These are phyloP conservation scores for Candida nemodendra DNA, from an alignment of 805 yeast genomes.

Conservation along the genomic window DNA sequence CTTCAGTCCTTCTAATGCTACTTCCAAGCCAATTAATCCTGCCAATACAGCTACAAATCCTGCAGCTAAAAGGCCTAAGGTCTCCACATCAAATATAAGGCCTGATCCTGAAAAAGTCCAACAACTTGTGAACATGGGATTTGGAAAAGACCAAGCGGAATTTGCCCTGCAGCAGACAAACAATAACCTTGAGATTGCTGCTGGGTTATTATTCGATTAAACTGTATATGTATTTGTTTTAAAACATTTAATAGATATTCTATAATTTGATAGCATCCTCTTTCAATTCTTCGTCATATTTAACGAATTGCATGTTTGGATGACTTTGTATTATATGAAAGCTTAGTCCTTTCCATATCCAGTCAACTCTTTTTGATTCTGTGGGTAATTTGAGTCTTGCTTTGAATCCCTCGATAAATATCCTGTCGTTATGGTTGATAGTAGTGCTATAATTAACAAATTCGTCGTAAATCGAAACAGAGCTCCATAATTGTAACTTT, in stretches of 20 bases:
- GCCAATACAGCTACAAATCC: conserved; percentile 17
- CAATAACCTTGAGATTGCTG: conserved; percentile 86
- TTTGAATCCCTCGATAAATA: conserved; percentile 76
- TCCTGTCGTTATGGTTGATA: conserved; percentile 78
- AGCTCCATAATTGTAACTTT: conserved; percentile 82
- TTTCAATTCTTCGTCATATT: conserved; percentile 18
- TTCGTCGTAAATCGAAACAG: conserved; percentile 83
- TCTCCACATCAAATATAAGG: conserved; percentile 21
- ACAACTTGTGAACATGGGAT: conserved; percentile 67
- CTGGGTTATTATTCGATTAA: conserved; percentile 60
- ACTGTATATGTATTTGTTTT: conserved; percentile 15
- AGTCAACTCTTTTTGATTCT: conserved; percentile 43
- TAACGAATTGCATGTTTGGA: conserved; percentile 42
- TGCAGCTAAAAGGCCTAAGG: conserved; percentile 22
- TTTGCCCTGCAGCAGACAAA: conserved; percentile 62
- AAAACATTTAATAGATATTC: neutral
- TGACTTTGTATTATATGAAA: conserved; percentile 56
- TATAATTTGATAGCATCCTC: conserved; percentile 19
- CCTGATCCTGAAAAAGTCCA: conserved; percentile 32
- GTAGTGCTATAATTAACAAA: conserved; percentile 73
- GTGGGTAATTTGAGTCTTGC: conserved; percentile 58
- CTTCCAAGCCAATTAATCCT: neutral
- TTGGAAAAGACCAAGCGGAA: conserved; percentile 59
- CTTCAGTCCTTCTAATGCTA: conserved; percentile 14
- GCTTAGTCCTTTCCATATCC: conserved; percentile 69